These are phyloP conservation scores for Penicillium sp. DNA, from an alignment of 2,329 filamentous ascomycete species.

Conservation along the genomic window DNA sequence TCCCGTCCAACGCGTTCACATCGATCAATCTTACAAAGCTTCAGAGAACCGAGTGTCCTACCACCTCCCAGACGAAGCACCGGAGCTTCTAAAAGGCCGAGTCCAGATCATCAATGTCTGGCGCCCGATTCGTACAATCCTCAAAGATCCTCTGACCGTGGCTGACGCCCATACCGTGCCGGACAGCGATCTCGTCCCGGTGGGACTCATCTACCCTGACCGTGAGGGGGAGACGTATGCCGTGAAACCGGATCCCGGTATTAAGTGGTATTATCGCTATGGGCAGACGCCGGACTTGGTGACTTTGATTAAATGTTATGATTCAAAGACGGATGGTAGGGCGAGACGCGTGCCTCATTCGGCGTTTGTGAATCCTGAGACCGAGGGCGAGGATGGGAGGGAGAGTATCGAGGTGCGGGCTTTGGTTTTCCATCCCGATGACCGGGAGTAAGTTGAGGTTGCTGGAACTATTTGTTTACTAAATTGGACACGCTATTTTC, in stretches of 20 bases:
- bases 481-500: not conserved
- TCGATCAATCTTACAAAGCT: slow-evolving; percentile 51
- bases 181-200: slow-evolving; percentile 52
- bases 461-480: not conserved
- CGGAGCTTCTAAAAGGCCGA: slow-evolving; percentile 43
- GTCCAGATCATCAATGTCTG: slow-evolving; percentile 54
- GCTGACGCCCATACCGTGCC: slow-evolving; percentile 52
- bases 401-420: slow-evolving; percentile 59
- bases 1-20: slow-evolving; percentile 52
- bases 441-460: slow-evolving; percentile 21
- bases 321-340: slow-evolving; percentile 56
- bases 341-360: slow-evolving; percentile 56
- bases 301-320: slow-evolving; percentile 62
- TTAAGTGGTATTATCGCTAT: slow-evolving; percentile 56
- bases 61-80: slow-evolving; percentile 47
- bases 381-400: slow-evolving; percentile 37
- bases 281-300: slow-evolving; percentile 55
- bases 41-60: slow-evolving; percentile 43
- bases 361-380: slow-evolving; percentile 54
- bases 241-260: slow-evolving; percentile 43
- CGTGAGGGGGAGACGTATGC: slow-evolving; percentile 52
- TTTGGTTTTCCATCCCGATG: slow-evolving; percentile 52
- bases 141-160: slow-evolving; percentile 55
- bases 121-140: slow-evolving; percentile 51
- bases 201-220: slow-evolving; percentile 53